Base-by-base conservation (phyloP, 2,329 filamentous ascomycete species). In the Trichoderma polysporum region DNA sequence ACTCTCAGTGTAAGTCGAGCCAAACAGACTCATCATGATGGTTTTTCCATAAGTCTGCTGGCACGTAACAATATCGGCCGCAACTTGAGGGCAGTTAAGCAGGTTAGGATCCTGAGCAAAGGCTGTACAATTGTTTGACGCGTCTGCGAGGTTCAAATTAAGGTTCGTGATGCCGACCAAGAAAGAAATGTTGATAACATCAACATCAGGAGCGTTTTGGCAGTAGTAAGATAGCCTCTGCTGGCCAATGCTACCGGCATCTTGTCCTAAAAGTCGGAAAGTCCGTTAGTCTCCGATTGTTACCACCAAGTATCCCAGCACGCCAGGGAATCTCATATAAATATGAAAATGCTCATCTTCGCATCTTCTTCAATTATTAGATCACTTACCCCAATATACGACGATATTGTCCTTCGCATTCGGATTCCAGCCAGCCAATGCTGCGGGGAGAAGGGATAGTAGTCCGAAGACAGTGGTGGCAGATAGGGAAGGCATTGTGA, bases 1-100 rank as follows among this genome's bases (percentile, higher is more conserved):
- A 41, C 87, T 89, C 76, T 91, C 88, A 22, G 81, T 86, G 76
- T 91, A 91, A 1, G 88, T 89, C 22, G 58, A 2, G 86, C 87
- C 41, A 91, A 90, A 22, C 90, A 91, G 52, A 93, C 82, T 3
- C 17, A 93, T 82, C 50, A 92, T 76, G 70, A 93, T 88, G 1
- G 89, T 91, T 78, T 93, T 93, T 68, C 85, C 85, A 8, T 75
- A 63, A 5, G 60, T 78, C 17, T 77, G 71, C 75, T 93, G 90
- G 77, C 91, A 94, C 9, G 81, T 73, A 66, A 79, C 76, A 71
- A 87, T 86, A 68, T 86, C 85, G 47, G 76, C 78, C 70, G 85
- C 89, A 53, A 92, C 83, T 68, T 90, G 77, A 0, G 89, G 85
- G 71, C 90, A 92, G 69, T 83, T 81, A 12, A 88, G 78, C 7